phyloP scores from a whole-genome alignment of 108 stramenopile genomes.

The Discostella stelligeroides region DNA sequence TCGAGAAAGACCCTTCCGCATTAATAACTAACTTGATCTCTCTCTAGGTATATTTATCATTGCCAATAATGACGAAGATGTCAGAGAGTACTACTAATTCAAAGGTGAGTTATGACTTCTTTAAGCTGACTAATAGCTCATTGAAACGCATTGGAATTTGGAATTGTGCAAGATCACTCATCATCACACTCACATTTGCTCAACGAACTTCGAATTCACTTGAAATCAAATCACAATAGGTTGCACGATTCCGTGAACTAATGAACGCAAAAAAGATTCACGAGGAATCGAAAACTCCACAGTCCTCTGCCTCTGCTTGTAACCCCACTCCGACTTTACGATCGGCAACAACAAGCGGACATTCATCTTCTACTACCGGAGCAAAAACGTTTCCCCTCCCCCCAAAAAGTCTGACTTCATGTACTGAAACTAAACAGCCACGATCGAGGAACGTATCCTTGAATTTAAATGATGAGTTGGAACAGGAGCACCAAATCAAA shows the following conservation, averaged over 20 bases:
- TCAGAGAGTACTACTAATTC: neutral
- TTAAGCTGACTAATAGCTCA: neutral
- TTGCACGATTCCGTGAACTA: slow-evolving; percentile 4
- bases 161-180: neutral
- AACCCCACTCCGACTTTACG: too few species aligned
- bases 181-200: neutral
- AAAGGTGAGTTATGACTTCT: neutral
- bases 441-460: neutral
- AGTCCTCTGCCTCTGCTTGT: too few species aligned
- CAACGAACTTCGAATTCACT: neutral
- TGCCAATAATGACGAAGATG: neutral
- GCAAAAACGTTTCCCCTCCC: too few species aligned
- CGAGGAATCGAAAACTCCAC: too few species aligned
- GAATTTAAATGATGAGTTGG: neutral
- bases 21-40: neutral
- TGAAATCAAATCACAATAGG: neutral
- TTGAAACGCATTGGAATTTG: neutral
- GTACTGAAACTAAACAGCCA: too few species aligned
- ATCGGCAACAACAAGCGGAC: too few species aligned
- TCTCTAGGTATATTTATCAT: too few species aligned
- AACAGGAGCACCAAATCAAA: neutral
- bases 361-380: too few species aligned
- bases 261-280: too few species aligned
- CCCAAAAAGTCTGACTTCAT: too few species aligned
- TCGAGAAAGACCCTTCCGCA: neutral